Conservation (phyloP, 1,139 yeast species). For the Ogataea hybrid region DNA sequence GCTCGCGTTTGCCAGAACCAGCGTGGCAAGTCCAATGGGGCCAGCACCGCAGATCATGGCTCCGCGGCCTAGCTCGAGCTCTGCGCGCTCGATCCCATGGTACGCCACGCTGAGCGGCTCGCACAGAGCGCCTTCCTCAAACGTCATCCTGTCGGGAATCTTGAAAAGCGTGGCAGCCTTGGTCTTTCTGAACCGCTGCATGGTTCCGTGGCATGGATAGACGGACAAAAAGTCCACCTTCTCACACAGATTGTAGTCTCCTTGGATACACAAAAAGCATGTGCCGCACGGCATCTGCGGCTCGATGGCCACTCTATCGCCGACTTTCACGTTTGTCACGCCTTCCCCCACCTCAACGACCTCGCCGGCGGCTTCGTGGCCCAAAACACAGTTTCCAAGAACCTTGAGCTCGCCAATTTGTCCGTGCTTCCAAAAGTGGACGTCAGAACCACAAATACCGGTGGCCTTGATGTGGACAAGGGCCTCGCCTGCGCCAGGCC, state of each 20-base stretch:
- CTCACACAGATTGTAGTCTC: slow-evolving; percentile 32
- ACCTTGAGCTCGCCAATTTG: slow-evolving; percentile 35
- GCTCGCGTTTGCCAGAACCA: too few relatives aligned
- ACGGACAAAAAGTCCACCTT: slow-evolving; percentile 32
- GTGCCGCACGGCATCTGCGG: slow-evolving; percentile 33
- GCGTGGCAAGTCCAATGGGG: too few relatives aligned
- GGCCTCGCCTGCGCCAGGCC: slow-evolving; percentile 40
- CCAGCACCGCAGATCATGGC: too few relatives aligned
- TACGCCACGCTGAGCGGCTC: too few relatives aligned
- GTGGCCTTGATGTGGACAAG: slow-evolving; percentile 46
- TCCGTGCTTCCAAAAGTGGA: slow-evolving; percentile 37
- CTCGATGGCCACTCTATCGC: slow-evolving; percentile 37
- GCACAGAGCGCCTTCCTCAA: slow-evolving; percentile 37
- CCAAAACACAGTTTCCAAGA: slow-evolving; percentile 31
- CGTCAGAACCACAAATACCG: slow-evolving; percentile 40
- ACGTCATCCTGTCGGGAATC: slow-evolving; percentile 34
- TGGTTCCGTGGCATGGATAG: slow-evolving; percentile 31
- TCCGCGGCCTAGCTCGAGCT: too few relatives aligned
- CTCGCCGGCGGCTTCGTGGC: slow-evolving; percentile 38
- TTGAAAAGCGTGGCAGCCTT: slow-evolving; percentile 30
- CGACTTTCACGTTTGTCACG: slow-evolving; percentile 33
- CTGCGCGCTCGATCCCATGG: too few relatives aligned
- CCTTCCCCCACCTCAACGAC: slow-evolving; percentile 34
- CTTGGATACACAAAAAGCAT: slow-evolving; percentile 31
- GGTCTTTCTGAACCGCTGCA: slow-evolving; percentile 30